Base-by-base conservation (phyloP, 2,329 filamentous ascomycete genomes). In the Phialocephala subalpina region DNA sequence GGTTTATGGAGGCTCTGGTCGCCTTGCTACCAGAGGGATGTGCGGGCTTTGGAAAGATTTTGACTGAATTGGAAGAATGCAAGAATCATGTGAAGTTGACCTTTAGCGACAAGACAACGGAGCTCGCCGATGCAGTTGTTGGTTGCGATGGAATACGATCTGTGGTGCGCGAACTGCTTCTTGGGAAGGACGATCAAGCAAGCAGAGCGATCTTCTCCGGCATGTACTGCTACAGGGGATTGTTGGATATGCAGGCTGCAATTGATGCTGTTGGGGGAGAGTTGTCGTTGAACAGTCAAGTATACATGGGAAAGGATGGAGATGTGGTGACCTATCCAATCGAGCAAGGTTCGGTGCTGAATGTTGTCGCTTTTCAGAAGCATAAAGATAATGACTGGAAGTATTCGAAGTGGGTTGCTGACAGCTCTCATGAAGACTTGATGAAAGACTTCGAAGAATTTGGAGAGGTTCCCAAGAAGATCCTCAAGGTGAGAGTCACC, bases 61-160 rank as follows among this genome's bases (percentile, higher is more conserved):
- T 64, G 25, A 22, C 33, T 3, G 35, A 36, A 18, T 20, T 60
- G 25, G 42, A 64, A 16, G 56, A 60, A 3, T 29, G 45, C 5
- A 35, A 42, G 9, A n/a, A 52, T 22, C 29, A 33, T 3, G 62
- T 64, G n/a, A 53, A 52, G 38, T 25, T 65, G 55, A 68, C 69
- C 1, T 83, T 85, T 65, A 69, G 73, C 2, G 83, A 85, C 70
- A 81, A 81, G 1, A 79, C 75, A 0, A 73, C 69, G 0, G 80
- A 77, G 1, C 69, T 76, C 27, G 81, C 82, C 40, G 78, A 77
- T 64, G 78, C 80, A 1, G 83, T 87, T 0, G 78, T 90, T 57
- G 87, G 85, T 9, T 88, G 86, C 70, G 88, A 90, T 74, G 88
- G 88, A 0, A 87, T 90, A 8, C 57, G 58, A 36, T 60, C 42